Base-by-base conservation (phyloP, 2,329 filamentous ascomycete genomes). In the Ophiosphaerella korrae region DNA sequence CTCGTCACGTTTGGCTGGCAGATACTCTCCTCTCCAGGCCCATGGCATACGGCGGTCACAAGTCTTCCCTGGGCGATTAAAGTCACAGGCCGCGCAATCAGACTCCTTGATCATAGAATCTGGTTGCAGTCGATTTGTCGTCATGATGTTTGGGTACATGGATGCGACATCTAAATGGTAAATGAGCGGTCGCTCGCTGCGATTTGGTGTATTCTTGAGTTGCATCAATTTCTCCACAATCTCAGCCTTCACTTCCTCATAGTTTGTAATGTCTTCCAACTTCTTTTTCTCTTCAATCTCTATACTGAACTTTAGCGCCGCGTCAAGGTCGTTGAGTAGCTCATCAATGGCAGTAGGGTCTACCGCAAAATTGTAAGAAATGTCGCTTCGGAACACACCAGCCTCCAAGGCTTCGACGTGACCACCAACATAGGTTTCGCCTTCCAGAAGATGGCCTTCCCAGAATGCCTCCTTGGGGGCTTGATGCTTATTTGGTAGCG, bases 61-160 rank as follows among this genome's bases (percentile, higher is more conserved):
- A 0, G 92, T 97, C 76, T 99, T 99, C 29, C 94, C 94, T 0
- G 94, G 94, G 38, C 94, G 82, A 63, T 99, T 99, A 80, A 99
- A 99, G 72, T 99, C 95, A 74, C 95, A 99, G 9, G 94, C 92
- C 2, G 94, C 94, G 67, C 95, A 99, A 65, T 96, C 91, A 0
- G 92, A 90, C 71, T 99, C 95, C 41, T 93, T 81, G 46, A 99
- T 95, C 92, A 99, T 96, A n/a, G 94, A 97, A 74, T 99, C 94
- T 0, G 94, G 94, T 64, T 99, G 94, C 40, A 99, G 76, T 72
- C 94, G 89, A 74, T 99, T 99, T 1, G 94, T 99, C 2, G 95
- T 99, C 95, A 99, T 99, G 73, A 99, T 99, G 74, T 99, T 99
- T 8, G 94, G 94, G 72, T 99, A 99, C 94, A 99, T 99, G 52